These are phyloP conservation scores for Domatiomyces catenatus DNA, from an alignment of 2,329 filamentous ascomycete species.

Conservation along the genomic window DNA sequence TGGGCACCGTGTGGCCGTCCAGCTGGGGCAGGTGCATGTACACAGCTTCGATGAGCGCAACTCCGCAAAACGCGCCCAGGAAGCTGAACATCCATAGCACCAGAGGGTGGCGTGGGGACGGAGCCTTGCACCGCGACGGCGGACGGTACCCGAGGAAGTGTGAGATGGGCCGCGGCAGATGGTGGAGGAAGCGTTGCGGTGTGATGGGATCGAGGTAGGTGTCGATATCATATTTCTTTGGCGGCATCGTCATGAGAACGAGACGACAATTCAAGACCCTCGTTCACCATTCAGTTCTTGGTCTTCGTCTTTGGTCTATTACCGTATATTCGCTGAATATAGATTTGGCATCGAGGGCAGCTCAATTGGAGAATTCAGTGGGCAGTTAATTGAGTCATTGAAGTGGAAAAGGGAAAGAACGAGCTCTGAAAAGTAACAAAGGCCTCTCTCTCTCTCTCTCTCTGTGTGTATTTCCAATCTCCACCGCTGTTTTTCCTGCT, in stretches of 20 bases:
- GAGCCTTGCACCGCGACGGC: not conserved
- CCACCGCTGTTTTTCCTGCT: no score
- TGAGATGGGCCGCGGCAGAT: conserved; percentile 50
- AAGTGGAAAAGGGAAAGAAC: no score
- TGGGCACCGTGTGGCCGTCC: conserved; percentile 36
- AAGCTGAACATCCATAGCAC: conserved; percentile 47
- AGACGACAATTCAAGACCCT: no score
- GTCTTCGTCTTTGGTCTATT: no score
- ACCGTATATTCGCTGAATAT: no score
- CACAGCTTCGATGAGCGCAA: conserved; percentile 45
- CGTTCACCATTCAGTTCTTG: no score
- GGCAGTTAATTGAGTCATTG: no score
- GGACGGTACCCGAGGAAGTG: conserved; percentile 51
- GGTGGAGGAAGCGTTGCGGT: conserved; percentile 45
- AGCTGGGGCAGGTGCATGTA: conserved; percentile 42
- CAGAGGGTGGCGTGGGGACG: conserved; percentile 38
- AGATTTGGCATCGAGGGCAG: no score
- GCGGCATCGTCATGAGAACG: not conserved
- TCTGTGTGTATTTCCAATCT: no score
- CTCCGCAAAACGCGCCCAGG: conserved; percentile 47
- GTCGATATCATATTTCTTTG: conserved; percentile 53
- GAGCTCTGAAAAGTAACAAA: no score
- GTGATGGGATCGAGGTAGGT: conserved; percentile 55
- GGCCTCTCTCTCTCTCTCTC: no score
- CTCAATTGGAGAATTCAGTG: no score